Evolutionary conservation across 2,329 filamentous ascomycete species (phyloP).

Genomic region (Fusarium nurragi): DNA sequence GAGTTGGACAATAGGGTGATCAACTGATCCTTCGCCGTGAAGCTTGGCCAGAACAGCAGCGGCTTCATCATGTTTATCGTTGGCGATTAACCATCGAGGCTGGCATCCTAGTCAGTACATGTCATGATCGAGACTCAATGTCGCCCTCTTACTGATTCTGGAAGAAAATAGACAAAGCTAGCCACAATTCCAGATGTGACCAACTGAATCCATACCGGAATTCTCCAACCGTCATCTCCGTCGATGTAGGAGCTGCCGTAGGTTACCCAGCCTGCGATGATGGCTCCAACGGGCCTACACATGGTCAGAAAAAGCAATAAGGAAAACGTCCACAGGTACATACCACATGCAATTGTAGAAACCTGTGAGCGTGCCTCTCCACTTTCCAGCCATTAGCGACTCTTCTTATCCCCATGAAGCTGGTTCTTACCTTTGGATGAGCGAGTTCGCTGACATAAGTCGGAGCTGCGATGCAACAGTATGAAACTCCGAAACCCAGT

Average conservation of each 20-base stretch:
- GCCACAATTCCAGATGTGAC: conserved; percentile 51
- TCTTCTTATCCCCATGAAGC: accelerated
- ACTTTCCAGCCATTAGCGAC: conserved; percentile 40
- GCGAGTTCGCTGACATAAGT: conserved; percentile 60
- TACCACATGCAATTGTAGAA: conserved; percentile 52
- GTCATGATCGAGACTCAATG: accelerated
- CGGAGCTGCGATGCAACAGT: conserved; percentile 52
- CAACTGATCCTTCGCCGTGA: conserved; percentile 47
- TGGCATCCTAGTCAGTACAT: background rate
- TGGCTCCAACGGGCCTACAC: conserved; percentile 52
- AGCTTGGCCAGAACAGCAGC: conserved; percentile 49
- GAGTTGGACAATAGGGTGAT: conserved; percentile 52
- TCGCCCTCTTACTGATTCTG: conserved; percentile 47
- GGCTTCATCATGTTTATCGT: conserved; percentile 50
- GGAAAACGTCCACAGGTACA: background rate
- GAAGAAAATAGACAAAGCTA: conserved; percentile 49
- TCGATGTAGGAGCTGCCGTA: conserved; percentile 58
- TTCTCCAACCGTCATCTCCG: conserved; percentile 48
- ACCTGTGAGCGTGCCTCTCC: conserved; percentile 56
- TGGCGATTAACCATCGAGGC: conserved; percentile 54
- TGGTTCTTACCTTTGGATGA: conserved; percentile 51
- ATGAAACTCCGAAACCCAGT: conserved; percentile 62
- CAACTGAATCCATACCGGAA: conserved; percentile 53
- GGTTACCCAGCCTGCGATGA: conserved; percentile 63
- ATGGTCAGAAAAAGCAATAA: background rate